These are phyloP conservation scores for Erucastrum elatum DNA, from an alignment of 345 rosid genomes.

Conservation along the genomic window DNA sequence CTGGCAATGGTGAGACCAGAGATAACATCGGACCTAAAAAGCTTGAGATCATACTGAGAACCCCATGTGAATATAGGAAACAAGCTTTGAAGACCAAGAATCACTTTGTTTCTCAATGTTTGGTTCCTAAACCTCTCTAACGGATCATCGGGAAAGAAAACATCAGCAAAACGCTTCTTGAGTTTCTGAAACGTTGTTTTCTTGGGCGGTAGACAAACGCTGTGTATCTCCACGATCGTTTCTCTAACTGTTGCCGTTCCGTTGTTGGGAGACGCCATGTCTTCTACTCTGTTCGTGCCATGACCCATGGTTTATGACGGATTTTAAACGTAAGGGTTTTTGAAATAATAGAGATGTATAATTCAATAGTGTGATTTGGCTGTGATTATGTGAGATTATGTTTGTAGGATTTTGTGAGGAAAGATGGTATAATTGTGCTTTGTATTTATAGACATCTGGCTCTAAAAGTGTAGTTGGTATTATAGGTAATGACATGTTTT, in stretches of 20 bases:
- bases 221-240: slow-evolving; percentile 55
- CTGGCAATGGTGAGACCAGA: slow-evolving; percentile 99
- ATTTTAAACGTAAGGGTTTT: background rate
- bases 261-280: slow-evolving; percentile 39
- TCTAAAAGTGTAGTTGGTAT: slow-evolving; percentile 31
- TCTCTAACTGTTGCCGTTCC: slow-evolving; percentile 23
- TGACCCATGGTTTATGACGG: slow-evolving; percentile 29
- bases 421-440: slow-evolving; percentile 12
- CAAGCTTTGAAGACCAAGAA: slow-evolving; percentile 65
- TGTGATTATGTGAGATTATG: slow-evolving; percentile 11
- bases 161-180: slow-evolving; percentile 55
- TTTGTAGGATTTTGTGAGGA: slow-evolving; percentile 21
- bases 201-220: slow-evolving; percentile 74
- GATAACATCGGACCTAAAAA: slow-evolving; percentile 80
- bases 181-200: slow-evolving; percentile 66
- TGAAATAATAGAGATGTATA: background rate
- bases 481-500: slow-evolving; percentile 37
- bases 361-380: background rate
- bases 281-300: slow-evolving; percentile 41
- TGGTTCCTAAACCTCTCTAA: slow-evolving; percentile 79
- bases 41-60: slow-evolving; percentile 56
- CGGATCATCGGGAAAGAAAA: slow-evolving; percentile 98
- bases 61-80: slow-evolving; percentile 88
- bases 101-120: slow-evolving; percentile 51
- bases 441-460: slow-evolving; percentile 37